A percentile compares a stretch with the other conserved stretches of the same genome.
phyloP scores from a whole-genome alignment of 2,329 filamentous ascomycete genomes.

The Blumeria hordei region DNA sequence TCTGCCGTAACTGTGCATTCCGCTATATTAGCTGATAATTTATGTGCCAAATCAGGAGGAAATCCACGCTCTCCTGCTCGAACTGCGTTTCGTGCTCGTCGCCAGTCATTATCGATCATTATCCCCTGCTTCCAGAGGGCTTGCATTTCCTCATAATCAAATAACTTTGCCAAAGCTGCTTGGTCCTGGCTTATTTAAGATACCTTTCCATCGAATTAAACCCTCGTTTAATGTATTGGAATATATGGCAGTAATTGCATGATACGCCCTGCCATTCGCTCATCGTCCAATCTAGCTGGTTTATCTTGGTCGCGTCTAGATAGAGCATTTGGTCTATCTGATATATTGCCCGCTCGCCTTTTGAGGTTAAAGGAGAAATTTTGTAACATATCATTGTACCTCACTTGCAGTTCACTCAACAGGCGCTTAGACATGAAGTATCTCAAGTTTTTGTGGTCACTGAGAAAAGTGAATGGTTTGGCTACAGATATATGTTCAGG shows the following conservation, averaged over 20 bases:
- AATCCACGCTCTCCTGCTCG: neutral
- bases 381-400: neutral
- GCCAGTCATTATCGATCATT: neutral
- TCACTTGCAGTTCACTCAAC: neutral
- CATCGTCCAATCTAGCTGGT: neutral
- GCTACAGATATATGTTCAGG: neutral
- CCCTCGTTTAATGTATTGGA: neutral
- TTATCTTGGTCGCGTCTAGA: neutral
- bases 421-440: neutral
- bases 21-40: neutral
- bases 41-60: neutral
- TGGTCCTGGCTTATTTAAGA: neutral
- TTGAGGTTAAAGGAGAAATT: neutral
- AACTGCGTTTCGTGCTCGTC: neutral
- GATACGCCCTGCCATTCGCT: neutral
- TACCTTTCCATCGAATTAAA: neutral
- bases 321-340: neutral
- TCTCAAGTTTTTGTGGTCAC: neutral
- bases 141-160: neutral
- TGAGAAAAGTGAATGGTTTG: neutral
- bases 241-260: neutral
- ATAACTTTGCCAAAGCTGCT: neutral
- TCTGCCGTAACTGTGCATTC: neutral
- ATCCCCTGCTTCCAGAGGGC: neutral
- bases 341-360: neutral